A percentile compares a stretch with the other conserved stretches of the same genome.
Conservation (phyloP, 371 early-diverging fungal genomes). For the Rhizopus stolonifer region DNA sequence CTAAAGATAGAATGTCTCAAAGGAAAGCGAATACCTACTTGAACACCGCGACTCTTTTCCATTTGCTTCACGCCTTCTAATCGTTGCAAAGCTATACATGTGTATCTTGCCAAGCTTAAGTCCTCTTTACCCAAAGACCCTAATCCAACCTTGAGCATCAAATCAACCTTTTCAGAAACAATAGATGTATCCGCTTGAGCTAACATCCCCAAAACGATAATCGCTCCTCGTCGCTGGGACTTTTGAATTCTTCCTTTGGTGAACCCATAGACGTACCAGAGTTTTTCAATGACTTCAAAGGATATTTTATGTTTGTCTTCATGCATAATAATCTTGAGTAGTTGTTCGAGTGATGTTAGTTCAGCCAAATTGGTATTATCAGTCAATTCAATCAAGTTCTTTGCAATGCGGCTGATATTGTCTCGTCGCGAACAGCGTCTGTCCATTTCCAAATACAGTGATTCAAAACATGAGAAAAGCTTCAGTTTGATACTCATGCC, state of each 20-base stretch:
- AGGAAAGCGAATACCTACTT: constrained; percentile 70
- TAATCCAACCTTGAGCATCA: constrained; percentile 81
- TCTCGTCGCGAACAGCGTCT: constrained; percentile 53
- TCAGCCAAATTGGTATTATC: constrained; percentile 87
- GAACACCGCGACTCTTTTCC: constrained; percentile 53
- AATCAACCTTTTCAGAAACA: constrained; percentile 79
- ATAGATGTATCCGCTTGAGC: constrained; percentile 79
- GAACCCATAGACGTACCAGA: constrained; percentile 87
- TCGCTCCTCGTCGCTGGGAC: constrained; percentile 83
- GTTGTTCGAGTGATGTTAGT: constrained; percentile 89
- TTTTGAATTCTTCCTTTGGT: constrained; percentile 65
- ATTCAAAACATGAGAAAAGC: constrained; percentile 75
- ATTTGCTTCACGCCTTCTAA: constrained; percentile 54
- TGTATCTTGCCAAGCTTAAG: constrained; percentile 79
- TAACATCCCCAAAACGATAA: constrained; percentile 90
- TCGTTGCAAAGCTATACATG: constrained; percentile 88
- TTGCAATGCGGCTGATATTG: constrained; percentile 64
- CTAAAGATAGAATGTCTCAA: constrained; percentile 73
- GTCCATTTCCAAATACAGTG: constrained; percentile 76
- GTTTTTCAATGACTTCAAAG: constrained; percentile 69
- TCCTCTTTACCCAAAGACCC: constrained; percentile 80
- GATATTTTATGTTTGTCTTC: constrained; percentile 52
- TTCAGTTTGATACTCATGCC: constrained; percentile 79
- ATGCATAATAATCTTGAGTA: constrained; percentile 74
- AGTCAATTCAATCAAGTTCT: constrained; percentile 80